Conservation (phyloP, 805 yeast genomes). For the Diddensiella transvaalensis region DNA sequence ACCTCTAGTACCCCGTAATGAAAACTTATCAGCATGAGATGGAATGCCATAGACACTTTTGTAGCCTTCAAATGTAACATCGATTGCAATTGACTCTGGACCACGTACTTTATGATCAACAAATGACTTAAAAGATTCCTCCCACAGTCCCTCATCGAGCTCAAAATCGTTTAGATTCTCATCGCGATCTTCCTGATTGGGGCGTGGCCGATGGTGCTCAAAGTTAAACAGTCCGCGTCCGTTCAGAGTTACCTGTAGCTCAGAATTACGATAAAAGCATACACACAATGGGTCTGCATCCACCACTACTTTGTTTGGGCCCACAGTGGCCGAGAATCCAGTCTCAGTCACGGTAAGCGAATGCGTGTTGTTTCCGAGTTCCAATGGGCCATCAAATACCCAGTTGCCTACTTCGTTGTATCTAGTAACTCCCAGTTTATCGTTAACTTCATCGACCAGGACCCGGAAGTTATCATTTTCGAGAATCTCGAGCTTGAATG, state of each 20-base stretch:
- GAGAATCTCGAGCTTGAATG: constrained; percentile 56
- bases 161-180: constrained; percentile 41
- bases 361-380: constrained; percentile 8
- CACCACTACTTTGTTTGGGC: constrained; percentile 43
- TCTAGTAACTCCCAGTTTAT: constrained; percentile 33
- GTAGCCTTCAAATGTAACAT: constrained; percentile 59
- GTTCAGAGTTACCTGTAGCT: constrained; percentile 55
- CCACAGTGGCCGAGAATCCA: constrained; percentile 36
- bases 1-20: constrained; percentile 60
- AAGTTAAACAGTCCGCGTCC: constrained; percentile 64
- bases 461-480: constrained; percentile 57
- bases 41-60: constrained; percentile 84
- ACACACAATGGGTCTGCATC: constrained; percentile 47
- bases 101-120: constrained; percentile 56
- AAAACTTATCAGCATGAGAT: constrained; percentile 81
- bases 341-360: constrained; percentile 8
- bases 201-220: constrained; percentile 62
- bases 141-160: constrained; percentile 58
- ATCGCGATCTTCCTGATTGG: constrained; percentile 36
- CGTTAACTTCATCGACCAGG: constrained; percentile 57
- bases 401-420: constrained; percentile 57
- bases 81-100: constrained; percentile 84
- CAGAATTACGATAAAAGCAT: constrained; percentile 42
- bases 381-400: constrained; percentile 47
- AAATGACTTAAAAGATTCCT: constrained; percentile 64